Evolutionary conservation across 106 monocot species (phyloP), one percentile per base, ranked within the genome.

Genomic region (Acorus gramineus): DNA sequence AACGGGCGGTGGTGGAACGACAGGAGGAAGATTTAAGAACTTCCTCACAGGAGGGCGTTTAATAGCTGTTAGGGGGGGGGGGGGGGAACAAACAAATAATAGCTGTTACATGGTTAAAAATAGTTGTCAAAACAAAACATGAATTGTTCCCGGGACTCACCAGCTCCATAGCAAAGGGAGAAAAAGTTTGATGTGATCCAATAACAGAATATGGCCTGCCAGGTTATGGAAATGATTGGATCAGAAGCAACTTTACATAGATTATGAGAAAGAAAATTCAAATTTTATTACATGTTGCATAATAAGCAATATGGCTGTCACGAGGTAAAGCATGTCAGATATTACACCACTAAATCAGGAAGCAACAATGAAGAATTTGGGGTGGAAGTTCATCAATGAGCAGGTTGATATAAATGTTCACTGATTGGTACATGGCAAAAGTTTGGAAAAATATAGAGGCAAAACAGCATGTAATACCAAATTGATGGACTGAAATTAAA

Each of bases 31-130:
- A 61, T 81, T 66, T 49, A 98, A 49, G 59, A 66, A 88, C 45
- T 74, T 83, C 59, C 88, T 80, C 9, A 98, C 83, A 11, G 77
- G 63, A 6, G 82, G 87, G 12, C 65, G 80, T 66, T 77, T 87
- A 42, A 98, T 9, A 51, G 44, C 66, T 66, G 53, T 45, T 57
- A 11, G 9, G 11, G 13, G 5, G 4, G 11, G n/a, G 9, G 56
- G 4, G 9, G n/a, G 5, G 5, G 14, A 13, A 5, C 1, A 57
- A 66, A 3, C 11, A 68, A 51, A 57, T 28, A 50, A 57, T 48
- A n/a, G n/a, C n/a, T n/a, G n/a, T n/a, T n/a, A 28, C 28, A 28
- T 28, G 28, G 28, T 28, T 28, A 28, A 28, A 28, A 28, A 28
- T 28, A 28, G 28, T 28, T 28, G 28, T 28, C 28, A 28, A 28